phyloP scores from a whole-genome alignment of 306 rosid species.

The Acacia crassicarpa region DNA sequence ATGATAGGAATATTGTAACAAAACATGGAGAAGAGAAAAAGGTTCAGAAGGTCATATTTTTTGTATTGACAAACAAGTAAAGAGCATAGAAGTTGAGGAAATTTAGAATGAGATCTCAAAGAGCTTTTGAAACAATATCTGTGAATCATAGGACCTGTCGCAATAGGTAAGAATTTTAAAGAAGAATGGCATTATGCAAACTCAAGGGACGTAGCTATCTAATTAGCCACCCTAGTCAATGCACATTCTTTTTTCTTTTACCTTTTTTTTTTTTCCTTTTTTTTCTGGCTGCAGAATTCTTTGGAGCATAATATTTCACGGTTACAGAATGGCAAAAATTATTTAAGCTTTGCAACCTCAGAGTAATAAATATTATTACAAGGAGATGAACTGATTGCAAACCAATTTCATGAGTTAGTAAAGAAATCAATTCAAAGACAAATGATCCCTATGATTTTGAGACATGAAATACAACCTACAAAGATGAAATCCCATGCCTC shows the following conservation, averaged over 20 bases:
- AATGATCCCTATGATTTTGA: neutral
- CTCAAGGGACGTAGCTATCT: neutral
- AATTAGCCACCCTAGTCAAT: constrained; percentile 7
- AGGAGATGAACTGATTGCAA: neutral
- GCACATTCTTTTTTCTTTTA: neutral
- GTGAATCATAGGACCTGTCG: neutral
- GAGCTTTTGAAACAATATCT: neutral
- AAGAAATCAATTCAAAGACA: neutral
- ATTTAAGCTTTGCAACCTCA: constrained; percentile 13
- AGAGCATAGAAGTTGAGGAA: neutral
- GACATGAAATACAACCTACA: neutral
- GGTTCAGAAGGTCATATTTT: neutral
- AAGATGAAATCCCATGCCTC: neutral
- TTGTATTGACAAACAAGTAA: neutral
- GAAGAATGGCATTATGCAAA: neutral
- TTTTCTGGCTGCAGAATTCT: neutral
- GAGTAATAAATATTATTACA: neutral
- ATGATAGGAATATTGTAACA: neutral
- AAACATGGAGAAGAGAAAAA: neutral
- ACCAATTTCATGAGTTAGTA: neutral
- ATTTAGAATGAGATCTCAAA: neutral
- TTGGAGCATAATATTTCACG: constrained; percentile 10
- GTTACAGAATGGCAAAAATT: constrained; percentile 6
- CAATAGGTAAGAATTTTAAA: neutral
- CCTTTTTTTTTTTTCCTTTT: neutral